Base-by-base conservation (phyloP, 805 yeast species). In the Candida khao-thaluensis region DNA sequence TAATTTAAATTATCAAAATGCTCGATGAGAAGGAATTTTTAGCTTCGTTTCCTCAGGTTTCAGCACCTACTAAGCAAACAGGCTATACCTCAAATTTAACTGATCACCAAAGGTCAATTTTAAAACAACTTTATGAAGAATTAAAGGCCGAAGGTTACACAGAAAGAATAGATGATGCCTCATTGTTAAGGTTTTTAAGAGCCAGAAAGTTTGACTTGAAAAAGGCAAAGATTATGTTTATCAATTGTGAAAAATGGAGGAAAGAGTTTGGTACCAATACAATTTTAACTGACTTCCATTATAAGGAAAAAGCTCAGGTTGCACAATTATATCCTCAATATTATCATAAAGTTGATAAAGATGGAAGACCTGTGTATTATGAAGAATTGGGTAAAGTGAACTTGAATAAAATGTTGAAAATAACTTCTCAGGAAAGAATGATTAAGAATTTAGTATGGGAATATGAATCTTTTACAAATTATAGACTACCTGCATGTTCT, bases 361-460 rank as follows among this genome's bases (percentile, higher is more conserved):
- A 93, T 48, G 99, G 99, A 37, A 84, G 99, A 59, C 99, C 99
- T 5, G 83, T 89, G 34, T 93, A 93, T 68, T 74, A 84, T 54
- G 99, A 93, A 73, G 95, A 91, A 61, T 76, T 93, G 49, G 98
- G 99, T 40, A 70, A 82, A 38, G 96, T 93, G 45, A 86, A 91
- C 66, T 74, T 93, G 63, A 74, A 81, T 24, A 95, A 88, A 60
- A 85, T 93, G 95, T 79, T 85, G 72, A 86, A 87, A 68, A 79
- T 93, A 62, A 93, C 99, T 47, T 79, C 91, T 28, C 95, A 88
- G 63, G 97, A 93, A 54, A 82, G 98, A 59, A 90, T 93, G 98
- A 72, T 93, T 60, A 82, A 85, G 69, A 93, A 93, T 66, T 74
- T 93, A 54, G 96, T 90, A 39, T 89, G 96, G 96, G 99, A 93